Percentiles rank a stretch among this genome's conserved stretches.
phyloP scores from a whole-genome alignment of 2,329 filamentous ascomycete genomes.

The Epichloe coenophiala region DNA sequence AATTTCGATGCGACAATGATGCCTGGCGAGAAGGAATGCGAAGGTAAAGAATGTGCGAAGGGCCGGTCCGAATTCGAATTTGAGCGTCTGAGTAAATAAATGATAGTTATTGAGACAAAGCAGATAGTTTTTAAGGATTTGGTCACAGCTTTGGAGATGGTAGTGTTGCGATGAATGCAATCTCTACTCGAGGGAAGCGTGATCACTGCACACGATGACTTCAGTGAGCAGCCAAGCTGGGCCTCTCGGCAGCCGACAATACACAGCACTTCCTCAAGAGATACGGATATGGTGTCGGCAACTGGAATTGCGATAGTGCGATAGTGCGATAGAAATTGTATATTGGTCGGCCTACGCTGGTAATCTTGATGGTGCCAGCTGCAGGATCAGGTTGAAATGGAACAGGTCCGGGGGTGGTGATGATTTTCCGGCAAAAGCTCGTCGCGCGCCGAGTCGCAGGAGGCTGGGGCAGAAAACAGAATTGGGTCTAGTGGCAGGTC shows the following conservation, averaged over 20 bases:
- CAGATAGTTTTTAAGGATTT: background rate
- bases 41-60: background rate
- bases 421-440: constrained; percentile 6
- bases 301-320: background rate
- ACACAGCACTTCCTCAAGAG: background rate
- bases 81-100: background rate
- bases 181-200: background rate
- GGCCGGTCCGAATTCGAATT: background rate
- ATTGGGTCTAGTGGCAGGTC: constrained; percentile 4
- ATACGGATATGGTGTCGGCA: background rate
- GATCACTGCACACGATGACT: background rate
- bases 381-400: background rate
- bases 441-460: constrained; percentile 6
- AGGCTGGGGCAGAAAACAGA: constrained; percentile 9
- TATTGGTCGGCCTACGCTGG: constrained; percentile 5
- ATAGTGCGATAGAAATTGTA: background rate
- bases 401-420: constrained; percentile 3
- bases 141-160: background rate
- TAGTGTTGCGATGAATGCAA: background rate
- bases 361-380: background rate
- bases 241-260: constrained; percentile 1
- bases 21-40: background rate
- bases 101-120: background rate
- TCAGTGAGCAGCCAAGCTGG: background rate
- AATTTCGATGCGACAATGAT: background rate